Evolutionary conservation across 2,329 filamentous ascomycete genomes (phyloP), one percentile per base, ranked within the genome.

Genomic region (Sporothrix humicola): DNA sequence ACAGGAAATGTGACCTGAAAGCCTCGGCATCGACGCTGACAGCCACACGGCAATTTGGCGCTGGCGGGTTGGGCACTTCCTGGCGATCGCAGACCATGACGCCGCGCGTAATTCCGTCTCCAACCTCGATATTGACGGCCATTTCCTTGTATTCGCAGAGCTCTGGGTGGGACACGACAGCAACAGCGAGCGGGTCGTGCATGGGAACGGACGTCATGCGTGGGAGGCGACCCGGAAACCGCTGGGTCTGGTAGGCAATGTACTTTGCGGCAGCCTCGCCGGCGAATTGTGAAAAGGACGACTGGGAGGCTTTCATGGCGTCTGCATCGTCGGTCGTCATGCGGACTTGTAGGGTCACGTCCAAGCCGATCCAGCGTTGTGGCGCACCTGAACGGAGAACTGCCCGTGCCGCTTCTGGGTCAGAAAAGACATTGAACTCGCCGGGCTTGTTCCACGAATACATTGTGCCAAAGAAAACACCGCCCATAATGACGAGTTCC

Each of bases 361-460:
- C 69, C 17, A 71, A 42, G 17, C 69, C 69, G 42, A 71, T 54
- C 69, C 69, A 71, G 12, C 69, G 52, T n/a, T 71, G 69, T n/a
- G 69, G 52, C 31, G 31, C 42, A n/a, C 69, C 69, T 7, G 69
- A 71, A 7, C 69, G 37, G 12, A 71, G 42, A 3, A 71, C 69
- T 1, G 69, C 69, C 3, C 69, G 52, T 42, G 69, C 69, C 9
- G 69, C 69, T 42, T 71, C 69, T 20, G 69, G 69, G 20, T 71
- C 69, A 9, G 52, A 48, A 44, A 71, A 71, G 17, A 71, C 69
- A 20, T 71, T 71, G 54, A 71, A 71, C 54, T 71, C 69, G 52
- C 69, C 69, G 12, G 69, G 69, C 69, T 71, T 71, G 69, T 71
- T 59, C 69, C 69, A 71, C 52, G 69, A 48, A 37, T 71, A 71